These are phyloP conservation scores for Chaetomium sp. DNA, from an alignment of 2,329 filamentous ascomycete species.

Conservation along the genomic window DNA sequence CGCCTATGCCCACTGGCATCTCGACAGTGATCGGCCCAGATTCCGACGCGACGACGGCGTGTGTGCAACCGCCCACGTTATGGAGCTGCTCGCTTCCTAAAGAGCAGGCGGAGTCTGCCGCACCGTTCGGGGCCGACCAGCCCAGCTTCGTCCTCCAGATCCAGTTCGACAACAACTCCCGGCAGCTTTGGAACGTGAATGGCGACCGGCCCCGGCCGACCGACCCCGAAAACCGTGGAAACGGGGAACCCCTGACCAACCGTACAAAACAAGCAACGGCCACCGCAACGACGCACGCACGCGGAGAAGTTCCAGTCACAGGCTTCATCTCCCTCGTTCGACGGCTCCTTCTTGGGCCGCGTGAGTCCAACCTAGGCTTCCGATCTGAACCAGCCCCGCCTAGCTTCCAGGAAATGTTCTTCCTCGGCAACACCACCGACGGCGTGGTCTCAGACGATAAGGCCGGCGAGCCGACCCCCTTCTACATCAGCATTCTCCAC, in stretches of 20 bases:
- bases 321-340: conserved; percentile 15
- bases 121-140: conserved; percentile 58
- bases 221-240: conserved; percentile 21
- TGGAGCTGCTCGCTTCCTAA: conserved; percentile 87
- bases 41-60: conserved; percentile 56
- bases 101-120: conserved; percentile 60
- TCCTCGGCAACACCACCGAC: conserved; percentile 83
- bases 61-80: conserved; percentile 63
- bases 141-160: conserved; percentile 80
- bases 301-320: conserved; percentile 1
- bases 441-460: conserved; percentile 59
- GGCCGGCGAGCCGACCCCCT: conserved; percentile 79
- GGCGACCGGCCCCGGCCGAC: conserved; percentile 31
- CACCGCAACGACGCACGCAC: conserved; percentile 1
- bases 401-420: conserved; percentile 63
- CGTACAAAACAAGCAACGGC: background rate
- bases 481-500: conserved; percentile 70
- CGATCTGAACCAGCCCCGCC: conserved; percentile 52
- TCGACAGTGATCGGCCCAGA: conserved; percentile 71
- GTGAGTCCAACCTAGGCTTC: conserved; percentile 29
- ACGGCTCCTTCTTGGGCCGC: background rate
- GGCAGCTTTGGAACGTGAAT: conserved; percentile 43
- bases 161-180: conserved; percentile 57
- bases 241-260: background rate
- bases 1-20: conserved; percentile 78